phyloP scores from a whole-genome alignment of 2,329 filamentous ascomycete species.

The Escovopsis weberi region DNA sequence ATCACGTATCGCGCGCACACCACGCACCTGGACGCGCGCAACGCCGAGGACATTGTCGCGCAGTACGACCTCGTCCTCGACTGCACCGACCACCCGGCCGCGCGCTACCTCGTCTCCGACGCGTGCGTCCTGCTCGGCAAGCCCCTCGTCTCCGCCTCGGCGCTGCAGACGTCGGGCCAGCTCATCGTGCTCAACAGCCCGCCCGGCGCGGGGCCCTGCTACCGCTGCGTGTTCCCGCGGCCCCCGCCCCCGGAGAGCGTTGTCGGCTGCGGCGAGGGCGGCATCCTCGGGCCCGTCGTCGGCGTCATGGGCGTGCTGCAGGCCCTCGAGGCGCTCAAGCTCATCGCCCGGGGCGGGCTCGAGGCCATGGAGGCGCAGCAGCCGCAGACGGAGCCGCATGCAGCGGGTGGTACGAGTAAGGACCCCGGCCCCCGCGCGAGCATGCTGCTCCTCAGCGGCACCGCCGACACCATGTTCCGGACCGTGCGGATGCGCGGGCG shows the following conservation, averaged over 20 bases:
- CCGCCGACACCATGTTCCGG: constrained; percentile 42
- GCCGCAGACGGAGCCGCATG: constrained; percentile 6
- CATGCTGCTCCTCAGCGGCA: constrained; percentile 35
- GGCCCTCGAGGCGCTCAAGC: constrained; percentile 74
- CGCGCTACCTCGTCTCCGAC: constrained; percentile 86
- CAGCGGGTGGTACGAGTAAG: no score
- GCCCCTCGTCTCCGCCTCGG: constrained; percentile 77
- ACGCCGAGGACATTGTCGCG: constrained; percentile 50
- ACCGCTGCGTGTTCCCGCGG: constrained; percentile 80
- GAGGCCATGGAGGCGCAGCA: constrained; percentile 12
- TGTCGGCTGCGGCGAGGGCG: constrained; percentile 79
- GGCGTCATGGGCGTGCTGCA: constrained; percentile 88
- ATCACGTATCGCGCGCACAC: constrained; percentile 48
- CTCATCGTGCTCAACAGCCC: constrained; percentile 79
- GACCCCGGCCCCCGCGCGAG: constrained; percentile 9
- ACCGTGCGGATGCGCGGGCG: constrained; percentile 59
- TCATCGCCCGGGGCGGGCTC: constrained; percentile 40
- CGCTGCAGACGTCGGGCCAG: constrained; percentile 78
- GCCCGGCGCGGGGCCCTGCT: constrained; percentile 66
- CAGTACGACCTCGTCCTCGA: constrained; percentile 78
- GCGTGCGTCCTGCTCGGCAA: constrained; percentile 67
- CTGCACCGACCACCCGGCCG: constrained; percentile 86
- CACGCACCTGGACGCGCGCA: constrained; percentile 51
- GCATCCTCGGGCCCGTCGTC: constrained; percentile 83
- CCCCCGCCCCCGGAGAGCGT: constrained; percentile 76